A percentile compares a stretch with the other conserved stretches of the same genome.
These are phyloP conservation scores for slime mould (Dictyostelium discoideum) DNA, from an alignment of 78 protist genomes.

Conservation along the genomic window dicty_2.7 NC_007089.4:3975501-3976000, in stretches of 20 bases:
- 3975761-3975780: not conserved
- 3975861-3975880: not conserved
- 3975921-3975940: not conserved
- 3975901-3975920: not conserved
- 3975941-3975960: not conserved
- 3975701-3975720: not conserved
- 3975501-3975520: conserved; percentile 56
- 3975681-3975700: conserved; percentile 30
- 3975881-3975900: not conserved
- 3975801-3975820: not conserved
- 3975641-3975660: conserved; percentile 45
- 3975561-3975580: not conserved
- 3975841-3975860: not conserved
- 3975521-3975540: conserved; percentile 47
- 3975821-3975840: not conserved
- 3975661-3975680: conserved; percentile 68
- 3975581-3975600: not conserved
- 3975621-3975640: conserved; percentile 19
- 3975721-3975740: not conserved
- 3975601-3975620: too few species aligned
- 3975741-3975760: not conserved
- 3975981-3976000: not conserved
- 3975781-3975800: not conserved
- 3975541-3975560: too few species aligned
- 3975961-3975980: not conserved